Evolutionary conservation across 1,284 basidiomycete genomes (phyloP).

Genomic region (Ceratobasidium sp.): DNA sequence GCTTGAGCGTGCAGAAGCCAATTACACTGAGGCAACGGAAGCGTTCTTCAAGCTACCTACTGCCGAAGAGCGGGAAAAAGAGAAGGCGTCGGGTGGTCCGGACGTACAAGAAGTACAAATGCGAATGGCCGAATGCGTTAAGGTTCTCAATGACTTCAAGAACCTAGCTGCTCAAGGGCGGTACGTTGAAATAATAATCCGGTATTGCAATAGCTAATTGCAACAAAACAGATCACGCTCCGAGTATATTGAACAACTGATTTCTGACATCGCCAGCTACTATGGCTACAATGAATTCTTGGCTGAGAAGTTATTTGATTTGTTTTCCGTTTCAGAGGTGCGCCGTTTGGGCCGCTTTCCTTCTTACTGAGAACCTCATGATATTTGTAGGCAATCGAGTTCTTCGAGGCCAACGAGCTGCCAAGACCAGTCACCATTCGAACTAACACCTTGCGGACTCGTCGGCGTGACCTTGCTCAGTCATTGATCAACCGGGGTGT

Average conservation of each 20-base stretch:
- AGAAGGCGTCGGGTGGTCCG: slow-evolving; percentile 72
- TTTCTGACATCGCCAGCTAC: slow-evolving; percentile 89
- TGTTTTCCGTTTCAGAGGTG: slow-evolving; percentile 93
- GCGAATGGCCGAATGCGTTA: slow-evolving; percentile 87
- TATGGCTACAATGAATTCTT: slow-evolving; percentile 99
- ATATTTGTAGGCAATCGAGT: slow-evolving; percentile 87
- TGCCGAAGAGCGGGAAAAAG: slow-evolving; percentile 79
- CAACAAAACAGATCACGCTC: slow-evolving; percentile 68
- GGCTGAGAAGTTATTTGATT: slow-evolving; percentile 90
- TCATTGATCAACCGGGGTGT: slow-evolving; percentile 95
- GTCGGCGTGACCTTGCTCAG: slow-evolving; percentile 94
- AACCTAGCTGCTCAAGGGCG: slow-evolving; percentile 70
- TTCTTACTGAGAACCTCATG: slow-evolving; percentile 38
- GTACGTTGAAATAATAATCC: slow-evolving; percentile 54
- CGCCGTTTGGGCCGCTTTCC: slow-evolving; percentile 41
- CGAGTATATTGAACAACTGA: slow-evolving; percentile 89
- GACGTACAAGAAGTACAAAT: slow-evolving; percentile 86
- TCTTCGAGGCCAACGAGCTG: slow-evolving; percentile 98
- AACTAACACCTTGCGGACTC: slow-evolving; percentile 94
- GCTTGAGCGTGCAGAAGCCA: slow-evolving; percentile 62
- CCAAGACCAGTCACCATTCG: slow-evolving; percentile 97
- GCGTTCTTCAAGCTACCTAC: slow-evolving; percentile 76
- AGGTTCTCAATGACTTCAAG: slow-evolving; percentile 79
- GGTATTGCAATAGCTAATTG: slow-evolving; percentile 39
- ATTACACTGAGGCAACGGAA: slow-evolving; percentile 64